Percentiles rank a stretch among this genome's conserved stretches.
These are phyloP conservation scores for Incumbomyces delicatus DNA, from an alignment of 2,329 filamentous ascomycete genomes.

Conservation along the genomic window DNA sequence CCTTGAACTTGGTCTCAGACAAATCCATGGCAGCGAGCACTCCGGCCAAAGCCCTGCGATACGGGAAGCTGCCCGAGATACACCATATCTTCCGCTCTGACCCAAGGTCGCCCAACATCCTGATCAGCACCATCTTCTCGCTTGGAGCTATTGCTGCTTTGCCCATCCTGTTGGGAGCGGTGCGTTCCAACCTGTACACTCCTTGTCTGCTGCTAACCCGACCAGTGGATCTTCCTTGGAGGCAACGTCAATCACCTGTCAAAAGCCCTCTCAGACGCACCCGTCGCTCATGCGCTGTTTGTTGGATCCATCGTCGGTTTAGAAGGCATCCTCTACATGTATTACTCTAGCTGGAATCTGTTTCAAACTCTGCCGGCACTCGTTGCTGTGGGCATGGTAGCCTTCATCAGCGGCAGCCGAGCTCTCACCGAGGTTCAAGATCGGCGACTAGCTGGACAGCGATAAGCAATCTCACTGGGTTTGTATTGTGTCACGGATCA, in stretches of 20 bases:
- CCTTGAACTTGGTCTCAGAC: constrained; percentile 58
- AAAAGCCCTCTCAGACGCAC: constrained; percentile 65
- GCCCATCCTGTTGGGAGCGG: constrained; percentile 60
- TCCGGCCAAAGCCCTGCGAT: constrained; percentile 64
- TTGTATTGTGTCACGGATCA: neutral
- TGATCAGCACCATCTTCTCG: constrained; percentile 70
- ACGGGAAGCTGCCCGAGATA: constrained; percentile 75
- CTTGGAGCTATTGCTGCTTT: constrained; percentile 63
- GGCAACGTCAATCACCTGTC: constrained; percentile 71
- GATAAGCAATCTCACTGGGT: constrained; percentile 30
- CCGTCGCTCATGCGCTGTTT: constrained; percentile 73
- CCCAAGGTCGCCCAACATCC: constrained; percentile 66
- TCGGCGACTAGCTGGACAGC: constrained; percentile 64
- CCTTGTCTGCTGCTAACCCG: neutral
- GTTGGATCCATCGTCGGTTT: constrained; percentile 78
- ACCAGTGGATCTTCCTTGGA: constrained; percentile 69
- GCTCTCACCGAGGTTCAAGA: constrained; percentile 89
- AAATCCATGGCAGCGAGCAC: constrained; percentile 48
- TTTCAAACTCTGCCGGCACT: constrained; percentile 78
- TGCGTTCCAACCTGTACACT: constrained; percentile 35
- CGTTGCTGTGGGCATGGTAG: constrained; percentile 55
- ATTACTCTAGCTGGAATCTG: constrained; percentile 85
- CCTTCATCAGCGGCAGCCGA: constrained; percentile 78
- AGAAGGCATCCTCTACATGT: constrained; percentile 87
- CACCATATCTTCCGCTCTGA: constrained; percentile 80